Conservation (phyloP, 2,329 filamentous ascomycete species). For the Fusarium sp. region DNA sequence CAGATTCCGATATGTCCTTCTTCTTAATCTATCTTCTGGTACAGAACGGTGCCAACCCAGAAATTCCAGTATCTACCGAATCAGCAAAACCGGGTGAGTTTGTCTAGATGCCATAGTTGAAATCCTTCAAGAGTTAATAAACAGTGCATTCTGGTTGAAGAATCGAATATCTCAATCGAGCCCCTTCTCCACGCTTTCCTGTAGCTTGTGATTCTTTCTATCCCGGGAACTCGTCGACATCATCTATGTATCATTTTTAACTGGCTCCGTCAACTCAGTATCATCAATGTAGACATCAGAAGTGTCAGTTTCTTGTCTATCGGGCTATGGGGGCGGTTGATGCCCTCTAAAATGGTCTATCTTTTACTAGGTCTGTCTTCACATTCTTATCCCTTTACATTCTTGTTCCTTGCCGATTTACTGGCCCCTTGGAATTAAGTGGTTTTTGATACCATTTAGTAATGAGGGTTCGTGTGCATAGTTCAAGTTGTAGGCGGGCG, state of each 20-base stretch:
- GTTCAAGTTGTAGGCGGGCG: not conserved
- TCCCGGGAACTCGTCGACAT: not conserved
- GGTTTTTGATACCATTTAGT: not conserved
- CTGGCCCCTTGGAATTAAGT: not conserved
- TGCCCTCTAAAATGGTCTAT: not conserved
- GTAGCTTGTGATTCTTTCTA: not conserved
- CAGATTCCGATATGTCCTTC: not conserved
- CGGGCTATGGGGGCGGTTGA: not conserved
- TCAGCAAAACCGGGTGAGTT: not conserved
- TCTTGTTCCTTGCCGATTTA: accelerated
- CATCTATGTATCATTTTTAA: not conserved
- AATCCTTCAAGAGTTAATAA: not conserved
- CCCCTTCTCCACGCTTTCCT: not conserved
- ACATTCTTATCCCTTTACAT: accelerated
- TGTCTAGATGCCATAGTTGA: not conserved
- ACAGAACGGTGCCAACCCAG: not conserved
- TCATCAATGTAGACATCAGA: slow-evolving; percentile 3
- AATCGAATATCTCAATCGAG: not conserved
- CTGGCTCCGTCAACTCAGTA: not conserved
- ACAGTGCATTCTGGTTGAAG: not conserved
- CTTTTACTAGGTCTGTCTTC: not conserved
- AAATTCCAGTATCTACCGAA: not conserved
- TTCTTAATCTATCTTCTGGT: not conserved
- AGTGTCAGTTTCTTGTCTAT: not conserved
- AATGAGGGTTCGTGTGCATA: not conserved